Conservation (phyloP, 495 filamentous ascomycete genomes). For the Aspergillus sparsus region DNA sequence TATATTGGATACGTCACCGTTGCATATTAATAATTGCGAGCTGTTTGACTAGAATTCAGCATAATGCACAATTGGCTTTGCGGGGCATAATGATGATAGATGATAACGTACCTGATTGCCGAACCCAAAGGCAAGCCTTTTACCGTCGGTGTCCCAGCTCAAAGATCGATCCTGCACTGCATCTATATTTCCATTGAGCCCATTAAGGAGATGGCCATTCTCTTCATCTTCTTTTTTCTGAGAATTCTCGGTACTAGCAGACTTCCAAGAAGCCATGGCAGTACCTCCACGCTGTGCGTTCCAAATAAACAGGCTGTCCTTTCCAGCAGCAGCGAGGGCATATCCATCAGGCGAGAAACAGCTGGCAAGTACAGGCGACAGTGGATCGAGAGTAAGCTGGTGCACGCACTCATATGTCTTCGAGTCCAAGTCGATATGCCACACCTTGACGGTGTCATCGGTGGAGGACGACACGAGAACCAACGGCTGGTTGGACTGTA, state of each 20-base stretch:
- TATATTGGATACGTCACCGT: constrained; percentile 30
- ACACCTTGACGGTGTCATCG: constrained; percentile 68
- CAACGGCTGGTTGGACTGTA: constrained; percentile 31
- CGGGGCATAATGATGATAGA: background rate
- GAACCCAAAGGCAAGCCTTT: constrained; percentile 71
- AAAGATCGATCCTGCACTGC: constrained; percentile 52
- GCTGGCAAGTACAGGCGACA: constrained; percentile 58
- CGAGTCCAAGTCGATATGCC: constrained; percentile 62
- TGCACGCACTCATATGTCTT: constrained; percentile 60
- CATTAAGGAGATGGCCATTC: constrained; percentile 35
- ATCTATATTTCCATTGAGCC: constrained; percentile 41
- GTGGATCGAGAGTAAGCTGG: constrained; percentile 44
- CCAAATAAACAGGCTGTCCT: constrained; percentile 68
- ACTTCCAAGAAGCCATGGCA: constrained; percentile 65
- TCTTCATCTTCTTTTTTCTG: constrained; percentile 33
- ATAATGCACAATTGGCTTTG: background rate
- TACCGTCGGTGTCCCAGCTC: constrained; percentile 75
- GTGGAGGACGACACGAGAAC: constrained; percentile 49
- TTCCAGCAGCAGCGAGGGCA: constrained; percentile 67
- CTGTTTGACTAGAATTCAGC: constrained; percentile 27
- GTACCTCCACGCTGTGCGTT: constrained; percentile 66
- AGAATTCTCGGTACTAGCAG: constrained; percentile 29
- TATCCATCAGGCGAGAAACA: constrained; percentile 73
- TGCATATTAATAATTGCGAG: constrained; percentile 50
- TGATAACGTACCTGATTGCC: constrained; percentile 61